A percentile compares a stretch with the other conserved stretches of the same genome.
phyloP scores from a whole-genome alignment of 2,329 filamentous ascomycete species.

The Colletotrichum sojae region DNA sequence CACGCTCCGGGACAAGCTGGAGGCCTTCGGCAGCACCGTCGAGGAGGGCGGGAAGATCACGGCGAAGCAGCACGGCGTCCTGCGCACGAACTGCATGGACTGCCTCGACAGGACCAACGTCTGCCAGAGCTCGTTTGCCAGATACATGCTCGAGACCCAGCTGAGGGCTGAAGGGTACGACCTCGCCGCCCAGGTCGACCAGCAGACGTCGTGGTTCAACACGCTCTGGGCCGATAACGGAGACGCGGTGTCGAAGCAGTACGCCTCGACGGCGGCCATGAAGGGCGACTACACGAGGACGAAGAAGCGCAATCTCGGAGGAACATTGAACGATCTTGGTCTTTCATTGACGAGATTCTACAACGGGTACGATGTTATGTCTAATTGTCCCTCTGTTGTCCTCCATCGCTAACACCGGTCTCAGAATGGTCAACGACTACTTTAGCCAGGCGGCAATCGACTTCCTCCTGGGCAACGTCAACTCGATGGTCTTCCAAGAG shows the following conservation, averaged over 20 bases:
- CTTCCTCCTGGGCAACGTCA: conserved; percentile 91
- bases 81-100: conserved; percentile 99
- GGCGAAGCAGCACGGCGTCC: conserved; percentile 76
- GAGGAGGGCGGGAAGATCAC: conserved; percentile 60
- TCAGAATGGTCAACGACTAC: conserved; percentile 96
- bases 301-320: conserved; percentile 89
- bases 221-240: conserved; percentile 98
- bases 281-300: conserved; percentile 98
- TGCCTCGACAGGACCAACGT: conserved; percentile 97
- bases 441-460: conserved; percentile 97
- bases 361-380: conserved; percentile 67
- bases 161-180: conserved; percentile 82
- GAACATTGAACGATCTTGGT: conserved; percentile 91
- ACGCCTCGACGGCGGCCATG: conserved; percentile 93
- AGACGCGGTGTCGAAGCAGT: conserved; percentile 94
- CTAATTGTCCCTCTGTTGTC: background rate
- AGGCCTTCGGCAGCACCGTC: conserved; percentile 80
- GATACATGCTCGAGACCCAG: conserved; percentile 85
- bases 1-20: conserved; percentile 76
- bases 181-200: conserved; percentile 81
- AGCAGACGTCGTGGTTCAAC: conserved; percentile 93
- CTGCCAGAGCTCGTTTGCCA: conserved; percentile 91
- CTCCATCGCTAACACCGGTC: conserved; percentile 39
- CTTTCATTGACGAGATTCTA: conserved; percentile 85
- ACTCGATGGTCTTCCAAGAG: conserved; percentile 88